phyloP scores from a whole-genome alignment of 1,139 yeast species.

The Yamadazyma diddensiae region DNA sequence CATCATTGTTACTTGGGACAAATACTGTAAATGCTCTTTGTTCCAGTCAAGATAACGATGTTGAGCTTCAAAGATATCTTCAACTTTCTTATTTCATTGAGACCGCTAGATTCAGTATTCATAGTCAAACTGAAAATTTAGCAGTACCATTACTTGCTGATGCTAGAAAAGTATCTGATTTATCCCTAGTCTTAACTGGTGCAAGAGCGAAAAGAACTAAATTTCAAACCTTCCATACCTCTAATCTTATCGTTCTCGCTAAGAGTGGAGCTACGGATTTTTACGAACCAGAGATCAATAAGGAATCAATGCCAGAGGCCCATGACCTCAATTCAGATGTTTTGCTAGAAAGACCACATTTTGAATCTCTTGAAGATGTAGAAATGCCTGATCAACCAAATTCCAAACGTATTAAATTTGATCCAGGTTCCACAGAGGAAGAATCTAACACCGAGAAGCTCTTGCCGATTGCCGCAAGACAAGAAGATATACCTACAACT shows the following conservation, averaged over 20 bases:
- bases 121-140: conserved; percentile 58
- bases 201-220: conserved; percentile 87
- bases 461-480: conserved; percentile 59
- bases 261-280: conserved; percentile 34
- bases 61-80: conserved; percentile 31
- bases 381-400: conserved; percentile 29
- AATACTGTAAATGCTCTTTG: conserved; percentile 28
- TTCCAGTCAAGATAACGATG: conserved; percentile 23
- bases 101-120: conserved; percentile 59
- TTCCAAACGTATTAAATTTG: conserved; percentile 43
- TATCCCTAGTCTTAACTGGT: conserved; percentile 74
- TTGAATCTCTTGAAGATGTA: conserved; percentile 58
- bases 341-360: conserved; percentile 70
- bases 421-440: conserved; percentile 18
- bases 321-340: conserved; percentile 73
- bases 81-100: conserved; percentile 60
- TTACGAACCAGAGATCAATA: conserved; percentile 15
- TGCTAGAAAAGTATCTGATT: conserved; percentile 57
- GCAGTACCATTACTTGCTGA: conserved; percentile 48
- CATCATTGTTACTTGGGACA: conserved; percentile 37
- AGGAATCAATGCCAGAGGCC: conserved; percentile 43
- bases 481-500: conserved; percentile 59
- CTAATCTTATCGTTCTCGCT: conserved; percentile 81
- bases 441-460: conserved; percentile 31
- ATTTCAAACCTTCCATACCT: conserved; percentile 66